These are phyloP conservation scores for Thelonectria olida DNA, from an alignment of 2,329 filamentous ascomycete genomes.

Conservation along the genomic window DNA sequence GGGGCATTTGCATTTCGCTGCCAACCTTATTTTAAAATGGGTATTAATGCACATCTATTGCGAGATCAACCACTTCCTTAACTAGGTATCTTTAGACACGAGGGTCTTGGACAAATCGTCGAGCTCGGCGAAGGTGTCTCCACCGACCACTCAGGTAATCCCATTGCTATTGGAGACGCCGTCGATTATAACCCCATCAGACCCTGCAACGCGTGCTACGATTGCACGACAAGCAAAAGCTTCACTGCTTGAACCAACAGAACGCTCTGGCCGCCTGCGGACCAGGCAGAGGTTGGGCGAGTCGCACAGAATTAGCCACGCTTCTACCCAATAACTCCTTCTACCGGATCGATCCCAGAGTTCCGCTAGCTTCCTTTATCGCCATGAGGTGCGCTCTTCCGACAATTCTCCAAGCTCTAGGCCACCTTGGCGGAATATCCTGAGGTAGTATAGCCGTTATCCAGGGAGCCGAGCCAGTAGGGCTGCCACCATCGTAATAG, in stretches of 20 bases:
- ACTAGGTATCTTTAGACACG: background rate
- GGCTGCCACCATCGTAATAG: constrained; percentile 4
- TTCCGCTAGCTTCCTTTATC: constrained; percentile 4
- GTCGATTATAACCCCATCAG: constrained; percentile 8
- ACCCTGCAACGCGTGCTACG: constrained; percentile 7
- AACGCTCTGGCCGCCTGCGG: constrained; percentile 5
- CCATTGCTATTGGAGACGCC: background rate
- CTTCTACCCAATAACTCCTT: background rate
- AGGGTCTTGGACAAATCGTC: constrained; percentile 6
- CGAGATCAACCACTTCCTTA: constrained; percentile 3
- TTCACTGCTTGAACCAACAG: constrained; percentile 6
- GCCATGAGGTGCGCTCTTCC: constrained; percentile 2
- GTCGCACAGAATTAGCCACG: constrained; percentile 3
- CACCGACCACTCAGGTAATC: background rate
- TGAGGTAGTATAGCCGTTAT: background rate
- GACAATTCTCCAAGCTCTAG: constrained; percentile 1
- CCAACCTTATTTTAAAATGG: too few species aligned
- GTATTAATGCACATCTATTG: background rate
- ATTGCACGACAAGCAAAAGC: constrained; percentile 6
- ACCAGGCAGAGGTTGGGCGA: constrained; percentile 5
- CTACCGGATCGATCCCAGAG: background rate
- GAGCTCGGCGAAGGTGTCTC: constrained; percentile 7
- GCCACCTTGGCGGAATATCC: constrained; percentile 5
- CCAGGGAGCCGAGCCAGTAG: constrained; percentile 1
- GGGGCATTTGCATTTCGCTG: too few species aligned